Conservation (phyloP, 75 land plant species). For the Gnetum montanum region DNA sequence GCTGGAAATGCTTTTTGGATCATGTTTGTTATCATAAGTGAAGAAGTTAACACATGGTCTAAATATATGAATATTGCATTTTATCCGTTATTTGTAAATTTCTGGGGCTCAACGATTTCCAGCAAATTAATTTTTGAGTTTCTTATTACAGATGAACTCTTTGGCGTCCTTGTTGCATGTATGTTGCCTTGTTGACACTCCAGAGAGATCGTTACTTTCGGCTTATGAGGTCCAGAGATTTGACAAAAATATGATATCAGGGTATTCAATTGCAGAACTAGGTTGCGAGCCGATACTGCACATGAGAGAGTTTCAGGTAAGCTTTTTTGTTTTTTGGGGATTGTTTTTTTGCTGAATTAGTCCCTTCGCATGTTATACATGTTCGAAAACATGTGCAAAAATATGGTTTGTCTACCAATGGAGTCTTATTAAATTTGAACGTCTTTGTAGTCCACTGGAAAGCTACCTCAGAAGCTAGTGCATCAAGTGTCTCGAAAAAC, state of each 20-base stretch:
- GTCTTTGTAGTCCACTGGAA: conserved; percentile 35
- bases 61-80: no score
- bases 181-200: conserved; percentile 55
- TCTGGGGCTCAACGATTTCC: no score
- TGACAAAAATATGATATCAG: conserved; percentile 31
- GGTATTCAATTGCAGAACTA: conserved; percentile 76
- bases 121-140: background rate
- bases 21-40: no score
- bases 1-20: no score
- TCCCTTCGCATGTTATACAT: background rate
- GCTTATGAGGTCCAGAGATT: conserved; percentile 50
- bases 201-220: conserved; percentile 21
- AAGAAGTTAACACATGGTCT: no score
- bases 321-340: background rate
- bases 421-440: background rate
- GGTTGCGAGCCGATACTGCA: conserved; percentile 95
- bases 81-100: no score
- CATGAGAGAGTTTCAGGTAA: conserved; percentile 97
- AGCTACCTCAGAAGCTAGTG: conserved; percentile 42
- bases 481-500: conserved; percentile 20
- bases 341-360: background rate
- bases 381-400: background rate
- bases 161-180: conserved; percentile 57
- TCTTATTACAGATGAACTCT: conserved; percentile 74
- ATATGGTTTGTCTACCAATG: background rate